Evolutionary conservation across 2,329 filamentous ascomycete species (phyloP).

Genomic region (Stromatinia cepivora): DNA sequence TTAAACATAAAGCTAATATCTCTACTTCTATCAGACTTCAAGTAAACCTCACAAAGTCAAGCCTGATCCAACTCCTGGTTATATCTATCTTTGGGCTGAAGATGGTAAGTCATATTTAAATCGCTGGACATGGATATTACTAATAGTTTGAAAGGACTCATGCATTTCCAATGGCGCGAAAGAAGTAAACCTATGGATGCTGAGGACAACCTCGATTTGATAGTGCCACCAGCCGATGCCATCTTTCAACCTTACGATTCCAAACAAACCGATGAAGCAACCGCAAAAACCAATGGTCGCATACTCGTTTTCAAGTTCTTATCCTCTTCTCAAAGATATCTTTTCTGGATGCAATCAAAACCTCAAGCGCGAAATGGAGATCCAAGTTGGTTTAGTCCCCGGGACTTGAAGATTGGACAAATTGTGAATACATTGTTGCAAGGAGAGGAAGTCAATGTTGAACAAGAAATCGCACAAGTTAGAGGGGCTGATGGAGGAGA

Average conservation of each 20-base stretch:
- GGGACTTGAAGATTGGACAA: constrained; percentile 83
- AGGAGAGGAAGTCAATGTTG: constrained; percentile 83
- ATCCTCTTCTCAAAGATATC: constrained; percentile 84
- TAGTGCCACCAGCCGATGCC: constrained; percentile 90
- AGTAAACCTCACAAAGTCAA: constrained; percentile 69
- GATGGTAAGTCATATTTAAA: constrained; percentile 62
- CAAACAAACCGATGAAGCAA: constrained; percentile 55
- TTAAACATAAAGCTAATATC: constrained; percentile 24
- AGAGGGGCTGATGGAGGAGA: constrained; percentile 52
- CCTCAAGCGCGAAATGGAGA: constrained; percentile 70
- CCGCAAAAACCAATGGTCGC: constrained; percentile 76
- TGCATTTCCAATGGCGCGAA: constrained; percentile 97
- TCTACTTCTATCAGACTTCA: constrained; percentile 46
- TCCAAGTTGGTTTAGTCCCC: constrained; percentile 75
- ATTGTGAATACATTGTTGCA: constrained; percentile 83
- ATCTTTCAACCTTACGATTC: constrained; percentile 86
- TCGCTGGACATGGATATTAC: background rate
- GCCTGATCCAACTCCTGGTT: constrained; percentile 72
- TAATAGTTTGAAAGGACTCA: constrained; percentile 61
- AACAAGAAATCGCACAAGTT: constrained; percentile 67
- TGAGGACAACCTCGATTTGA: constrained; percentile 76
- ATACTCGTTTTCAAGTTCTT: constrained; percentile 92
- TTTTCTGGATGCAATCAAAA: constrained; percentile 97
- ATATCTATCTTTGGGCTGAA: constrained; percentile 89
- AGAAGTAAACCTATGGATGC: constrained; percentile 68